Percentiles rank a stretch among this genome's conserved stretches.
phyloP scores from a whole-genome alignment of 2,329 filamentous ascomycete genomes.

The Neopestalotiopsis rosae region DNA sequence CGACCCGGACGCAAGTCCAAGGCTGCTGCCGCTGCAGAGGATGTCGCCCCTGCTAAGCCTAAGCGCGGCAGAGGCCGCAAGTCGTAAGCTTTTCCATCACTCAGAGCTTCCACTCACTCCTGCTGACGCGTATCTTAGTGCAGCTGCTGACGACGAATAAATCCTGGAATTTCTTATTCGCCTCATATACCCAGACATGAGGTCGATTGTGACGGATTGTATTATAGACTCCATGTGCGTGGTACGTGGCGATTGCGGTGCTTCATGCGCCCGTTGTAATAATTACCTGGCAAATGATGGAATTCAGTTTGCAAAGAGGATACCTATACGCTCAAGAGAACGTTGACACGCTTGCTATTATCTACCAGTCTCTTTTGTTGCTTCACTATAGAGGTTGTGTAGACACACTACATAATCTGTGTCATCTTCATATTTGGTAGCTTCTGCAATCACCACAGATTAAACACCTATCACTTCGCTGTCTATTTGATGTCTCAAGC shows the following conservation, averaged over 20 bases:
- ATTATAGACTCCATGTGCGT: background rate
- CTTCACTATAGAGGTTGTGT: no score
- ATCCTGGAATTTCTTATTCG: no score
- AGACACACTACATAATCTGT: no score
- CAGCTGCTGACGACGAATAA: slow-evolving; percentile 7
- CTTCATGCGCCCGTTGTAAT: background rate
- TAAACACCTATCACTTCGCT: no score
- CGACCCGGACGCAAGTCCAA: slow-evolving; percentile 27
- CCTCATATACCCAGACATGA: background rate
- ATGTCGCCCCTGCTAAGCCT: slow-evolving; percentile 9
- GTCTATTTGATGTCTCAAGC: no score
- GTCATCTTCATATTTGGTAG: no score
- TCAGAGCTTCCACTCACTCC: background rate
- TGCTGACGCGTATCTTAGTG: background rate
- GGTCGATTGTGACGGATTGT: background rate
- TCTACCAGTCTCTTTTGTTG: background rate
- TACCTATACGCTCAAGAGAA: slow-evolving; percentile 9
- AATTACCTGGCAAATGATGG: background rate
- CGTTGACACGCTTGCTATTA: background rate
- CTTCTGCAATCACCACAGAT: no score
- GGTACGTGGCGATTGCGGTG: background rate
- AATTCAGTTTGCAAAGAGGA: background rate
- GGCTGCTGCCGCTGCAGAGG: background rate
- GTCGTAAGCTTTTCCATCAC: slow-evolving; percentile 3
- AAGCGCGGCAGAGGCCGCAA: slow-evolving; percentile 17